Percentiles rank a stretch among this genome's conserved stretches.
Conservation (phyloP, 768 basidiomycete genomes). For the Kwoniella newhampshirensis region DNA sequence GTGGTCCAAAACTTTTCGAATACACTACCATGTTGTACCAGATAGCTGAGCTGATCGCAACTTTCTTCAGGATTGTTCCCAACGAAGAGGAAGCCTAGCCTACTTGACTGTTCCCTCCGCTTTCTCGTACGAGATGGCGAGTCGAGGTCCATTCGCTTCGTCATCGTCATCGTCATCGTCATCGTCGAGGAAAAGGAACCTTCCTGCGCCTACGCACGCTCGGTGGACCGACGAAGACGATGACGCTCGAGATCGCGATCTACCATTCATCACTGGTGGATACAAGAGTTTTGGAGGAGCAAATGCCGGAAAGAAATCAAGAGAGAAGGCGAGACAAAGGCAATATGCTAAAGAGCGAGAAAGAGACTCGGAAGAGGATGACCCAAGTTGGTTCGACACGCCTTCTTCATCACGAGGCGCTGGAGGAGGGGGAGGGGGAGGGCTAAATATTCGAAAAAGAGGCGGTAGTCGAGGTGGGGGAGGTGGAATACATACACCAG, state of each 20-base stretch:
- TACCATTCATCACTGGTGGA: slow-evolving; percentile 25
- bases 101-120: slow-evolving; percentile 33
- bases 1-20: neutral
- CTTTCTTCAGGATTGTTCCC: slow-evolving; percentile 36
- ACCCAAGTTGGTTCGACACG: slow-evolving; percentile 20
- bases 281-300: slow-evolving; percentile 25
- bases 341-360: slow-evolving; percentile 7
- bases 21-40: neutral
- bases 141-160: slow-evolving; percentile 31
- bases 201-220: slow-evolving; percentile 20
- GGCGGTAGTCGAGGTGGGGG: slow-evolving; percentile 6
- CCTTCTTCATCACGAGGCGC: neutral
- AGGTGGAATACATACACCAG: slow-evolving; percentile 18
- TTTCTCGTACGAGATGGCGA: slow-evolving; percentile 33
- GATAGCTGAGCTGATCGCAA: too few species aligned
- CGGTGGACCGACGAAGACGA: slow-evolving; percentile 30
- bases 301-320: slow-evolving; percentile 31
- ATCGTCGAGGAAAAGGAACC: slow-evolving; percentile 3
- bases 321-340: slow-evolving; percentile 30
- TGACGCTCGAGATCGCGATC: slow-evolving; percentile 2
- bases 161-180: neutral
- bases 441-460: slow-evolving; percentile 1
- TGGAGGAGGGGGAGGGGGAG: neutral
- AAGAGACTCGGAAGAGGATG: slow-evolving; percentile 28
- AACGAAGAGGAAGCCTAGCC: slow-evolving; percentile 32